Percentiles rank a stretch among this genome's conserved stretches.
Conservation (phyloP, 176 grass and related monocot genomes). For the Rhynchospora tenuis region DNA sequence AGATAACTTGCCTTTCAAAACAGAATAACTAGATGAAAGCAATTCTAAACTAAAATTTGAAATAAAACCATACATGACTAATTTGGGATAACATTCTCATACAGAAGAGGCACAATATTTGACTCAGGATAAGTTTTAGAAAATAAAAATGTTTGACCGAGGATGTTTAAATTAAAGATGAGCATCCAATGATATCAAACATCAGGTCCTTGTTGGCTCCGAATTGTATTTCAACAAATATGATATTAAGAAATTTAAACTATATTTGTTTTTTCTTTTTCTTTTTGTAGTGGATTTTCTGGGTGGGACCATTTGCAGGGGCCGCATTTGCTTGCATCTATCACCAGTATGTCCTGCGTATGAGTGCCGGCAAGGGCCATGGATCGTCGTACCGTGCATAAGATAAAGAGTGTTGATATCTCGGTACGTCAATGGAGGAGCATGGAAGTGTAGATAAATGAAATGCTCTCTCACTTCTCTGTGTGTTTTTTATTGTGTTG, state of each 20-base stretch:
- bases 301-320: slow-evolving; percentile 68
- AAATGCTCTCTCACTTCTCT: background rate
- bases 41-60: background rate
- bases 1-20: background rate
- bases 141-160: background rate
- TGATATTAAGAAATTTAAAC: background rate
- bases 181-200: background rate
- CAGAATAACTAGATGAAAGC: background rate
- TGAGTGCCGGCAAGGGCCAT: slow-evolving; percentile 45
- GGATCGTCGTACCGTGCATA: slow-evolving; percentile 43
- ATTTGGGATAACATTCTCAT: background rate
- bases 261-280: background rate
- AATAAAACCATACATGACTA: background rate
- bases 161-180: background rate
- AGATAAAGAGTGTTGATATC: slow-evolving; percentile 6
- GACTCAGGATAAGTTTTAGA: no score
- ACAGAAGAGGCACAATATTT: no score
- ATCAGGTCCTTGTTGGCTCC: background rate
- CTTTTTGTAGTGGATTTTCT: slow-evolving; percentile 77
- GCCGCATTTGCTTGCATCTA: slow-evolving; percentile 60
- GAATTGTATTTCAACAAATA: background rate
- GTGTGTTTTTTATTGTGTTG: background rate
- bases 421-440: background rate
- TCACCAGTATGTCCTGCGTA: slow-evolving; percentile 59
- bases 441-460: slow-evolving; percentile 20